Conservation (phyloP, 345 rosid species). For the Lepidium didymum region DNA sequence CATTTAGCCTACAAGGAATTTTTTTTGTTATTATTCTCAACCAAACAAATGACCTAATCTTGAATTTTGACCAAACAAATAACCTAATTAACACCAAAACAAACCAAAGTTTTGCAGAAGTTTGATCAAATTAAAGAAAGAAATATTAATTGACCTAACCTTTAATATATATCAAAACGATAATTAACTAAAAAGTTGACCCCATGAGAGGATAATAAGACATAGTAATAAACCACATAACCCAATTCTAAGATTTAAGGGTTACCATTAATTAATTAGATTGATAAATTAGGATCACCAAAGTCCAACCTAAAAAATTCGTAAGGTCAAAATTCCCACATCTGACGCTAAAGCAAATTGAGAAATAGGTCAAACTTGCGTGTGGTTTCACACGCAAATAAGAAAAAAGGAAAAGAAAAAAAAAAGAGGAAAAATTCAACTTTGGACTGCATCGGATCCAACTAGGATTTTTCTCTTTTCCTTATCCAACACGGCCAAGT, state of each 20-base stretch:
- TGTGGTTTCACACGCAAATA: background rate
- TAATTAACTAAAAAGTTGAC: background rate
- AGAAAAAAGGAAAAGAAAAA: too few species aligned
- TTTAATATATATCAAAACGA: too few species aligned
- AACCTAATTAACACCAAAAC: too few species aligned
- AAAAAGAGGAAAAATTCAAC: constrained; percentile 11
- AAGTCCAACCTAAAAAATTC: background rate
- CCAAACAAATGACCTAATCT: too few species aligned
- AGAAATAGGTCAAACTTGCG: constrained; percentile 2
- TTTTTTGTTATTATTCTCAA: too few species aligned
- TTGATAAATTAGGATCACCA: constrained; percentile 2
- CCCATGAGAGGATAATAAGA: background rate
- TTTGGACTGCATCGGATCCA: constrained; percentile 9
- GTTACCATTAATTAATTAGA: background rate
- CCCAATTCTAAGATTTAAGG: background rate
- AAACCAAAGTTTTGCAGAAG: too few species aligned
- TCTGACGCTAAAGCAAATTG: constrained; percentile 14
- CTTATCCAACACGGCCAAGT: constrained; percentile 24
- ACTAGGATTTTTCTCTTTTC: constrained; percentile 21
- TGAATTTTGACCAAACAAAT: too few species aligned
- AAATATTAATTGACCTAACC: too few species aligned
- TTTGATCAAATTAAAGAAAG: too few species aligned
- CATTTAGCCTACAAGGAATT: too few species aligned
- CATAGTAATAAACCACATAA: background rate
- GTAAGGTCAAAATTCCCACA: constrained; percentile 3